Evolutionary conservation across 2,329 filamentous ascomycete species (phyloP).

Genomic region (Fusarium buharicum): DNA sequence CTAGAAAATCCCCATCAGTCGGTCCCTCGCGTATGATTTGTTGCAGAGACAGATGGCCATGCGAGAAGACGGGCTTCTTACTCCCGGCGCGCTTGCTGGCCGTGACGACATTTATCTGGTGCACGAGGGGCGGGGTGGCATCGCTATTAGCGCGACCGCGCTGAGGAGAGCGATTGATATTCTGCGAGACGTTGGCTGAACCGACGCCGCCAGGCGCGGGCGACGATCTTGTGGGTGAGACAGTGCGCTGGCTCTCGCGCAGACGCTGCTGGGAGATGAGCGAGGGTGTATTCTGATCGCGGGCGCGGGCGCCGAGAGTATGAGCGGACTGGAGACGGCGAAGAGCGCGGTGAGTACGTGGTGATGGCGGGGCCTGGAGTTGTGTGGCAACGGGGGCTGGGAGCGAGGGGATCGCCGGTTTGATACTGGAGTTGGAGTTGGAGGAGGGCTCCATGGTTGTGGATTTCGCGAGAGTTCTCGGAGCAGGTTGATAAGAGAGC

Average conservation of each 20-base stretch:
- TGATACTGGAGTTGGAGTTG: slow-evolving; percentile 27
- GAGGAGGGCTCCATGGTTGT: slow-evolving; percentile 37
- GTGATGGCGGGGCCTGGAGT: slow-evolving; percentile 67
- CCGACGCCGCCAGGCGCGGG: slow-evolving; percentile 11
- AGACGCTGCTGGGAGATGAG: slow-evolving; percentile 72
- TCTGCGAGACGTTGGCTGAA: slow-evolving; percentile 26
- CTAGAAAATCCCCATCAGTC: slow-evolving; percentile 72
- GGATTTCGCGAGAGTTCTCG: slow-evolving; percentile 9
- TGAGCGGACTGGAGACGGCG: slow-evolving; percentile 82
- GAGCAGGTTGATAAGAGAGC: neutral
- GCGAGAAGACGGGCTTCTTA: slow-evolving; percentile 59
- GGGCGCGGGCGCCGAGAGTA: slow-evolving; percentile 68
- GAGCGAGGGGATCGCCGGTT: slow-evolving; percentile 39
- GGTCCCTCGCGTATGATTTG: slow-evolving; percentile 83
- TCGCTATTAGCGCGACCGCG: slow-evolving; percentile 79
- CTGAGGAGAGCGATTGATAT: slow-evolving; percentile 57
- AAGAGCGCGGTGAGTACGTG: slow-evolving; percentile 73
- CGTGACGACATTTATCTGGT: slow-evolving; percentile 52
- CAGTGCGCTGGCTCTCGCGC: slow-evolving; percentile 55
- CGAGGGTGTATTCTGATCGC: slow-evolving; percentile 61
- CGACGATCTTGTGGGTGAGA: slow-evolving; percentile 48
- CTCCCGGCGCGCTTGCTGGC: slow-evolving; percentile 53
- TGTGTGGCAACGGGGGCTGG: slow-evolving; percentile 52
- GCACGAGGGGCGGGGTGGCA: slow-evolving; percentile 59
- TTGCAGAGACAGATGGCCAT: slow-evolving; percentile 73